phyloP scores from a whole-genome alignment of 73 alveolate genomes.

The Symbiodinium natans region DNA sequence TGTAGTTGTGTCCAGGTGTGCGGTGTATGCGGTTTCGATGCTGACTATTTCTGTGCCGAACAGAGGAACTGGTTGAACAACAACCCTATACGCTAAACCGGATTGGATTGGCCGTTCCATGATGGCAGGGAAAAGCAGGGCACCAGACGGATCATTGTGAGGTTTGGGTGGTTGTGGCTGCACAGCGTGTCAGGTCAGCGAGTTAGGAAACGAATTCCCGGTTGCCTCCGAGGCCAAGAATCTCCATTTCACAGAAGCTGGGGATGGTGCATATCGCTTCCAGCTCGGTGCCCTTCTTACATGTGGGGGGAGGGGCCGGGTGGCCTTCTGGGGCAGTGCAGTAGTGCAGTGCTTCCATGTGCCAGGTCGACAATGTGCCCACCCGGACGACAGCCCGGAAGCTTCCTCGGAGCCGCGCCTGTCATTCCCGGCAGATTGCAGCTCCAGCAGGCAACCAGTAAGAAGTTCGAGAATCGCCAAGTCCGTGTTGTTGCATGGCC shows the following conservation, averaged over 20 bases:
- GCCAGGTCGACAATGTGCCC: slow-evolving; percentile 74
- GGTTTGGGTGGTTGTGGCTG: too few species aligned
- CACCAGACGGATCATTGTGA: too few species aligned
- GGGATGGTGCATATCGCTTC: background rate
- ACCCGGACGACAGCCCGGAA: slow-evolving; percentile 47
- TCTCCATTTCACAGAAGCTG: slow-evolving; percentile 3
- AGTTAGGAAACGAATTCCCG: background rate
- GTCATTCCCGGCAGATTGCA: slow-evolving; percentile 68
- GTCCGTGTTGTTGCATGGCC: background rate
- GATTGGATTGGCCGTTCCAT: too few species aligned
- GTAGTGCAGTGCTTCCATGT: too few species aligned
- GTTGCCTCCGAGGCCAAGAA: slow-evolving; percentile 10
- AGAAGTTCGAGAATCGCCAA: too few species aligned
- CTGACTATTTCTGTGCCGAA: too few species aligned
- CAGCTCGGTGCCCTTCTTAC: too few species aligned
- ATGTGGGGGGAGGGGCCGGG: background rate
- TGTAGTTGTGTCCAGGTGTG: background rate
- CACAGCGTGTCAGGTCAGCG: too few species aligned
- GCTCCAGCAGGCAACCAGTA: slow-evolving; percentile 1
- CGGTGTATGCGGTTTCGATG: too few species aligned
- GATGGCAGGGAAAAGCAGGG: too few species aligned
- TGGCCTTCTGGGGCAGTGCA: background rate
- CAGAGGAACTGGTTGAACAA: too few species aligned
- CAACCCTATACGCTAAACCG: too few species aligned
- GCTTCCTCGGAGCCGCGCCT: slow-evolving; percentile 63